These are phyloP conservation scores for Candida silvicultrix DNA, from an alignment of 805 yeast genomes.

Conservation along the genomic window DNA sequence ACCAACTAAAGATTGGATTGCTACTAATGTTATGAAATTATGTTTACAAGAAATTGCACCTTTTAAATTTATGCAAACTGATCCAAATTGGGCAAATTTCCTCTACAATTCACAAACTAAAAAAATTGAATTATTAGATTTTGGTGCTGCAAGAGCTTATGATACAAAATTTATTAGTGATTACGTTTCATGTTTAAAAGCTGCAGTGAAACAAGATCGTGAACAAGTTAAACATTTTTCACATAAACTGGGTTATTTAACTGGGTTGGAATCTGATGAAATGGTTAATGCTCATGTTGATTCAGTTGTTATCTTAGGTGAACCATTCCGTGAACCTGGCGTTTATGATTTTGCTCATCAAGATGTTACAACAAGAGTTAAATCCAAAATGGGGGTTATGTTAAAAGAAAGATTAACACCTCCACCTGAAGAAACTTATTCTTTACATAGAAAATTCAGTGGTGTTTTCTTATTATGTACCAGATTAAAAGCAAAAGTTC, in stretches of 20 bases:
- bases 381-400: constrained; percentile 85
- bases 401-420: constrained; percentile 87
- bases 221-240: constrained; percentile 59
- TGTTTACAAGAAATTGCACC: constrained; percentile 80
- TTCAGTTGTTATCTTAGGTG: constrained; percentile 85
- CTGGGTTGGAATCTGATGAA: constrained; percentile 81
- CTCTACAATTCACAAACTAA: constrained; percentile 66
- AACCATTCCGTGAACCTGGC: constrained; percentile 66
- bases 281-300: constrained; percentile 94
- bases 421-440: constrained; percentile 97
- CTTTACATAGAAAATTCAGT: constrained; percentile 90
- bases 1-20: constrained; percentile 71
- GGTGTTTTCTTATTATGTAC: constrained; percentile 93
- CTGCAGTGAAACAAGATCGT: constrained; percentile 67
- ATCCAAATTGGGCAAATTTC: constrained; percentile 99
- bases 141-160: constrained; percentile 90
- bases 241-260: constrained; percentile 73
- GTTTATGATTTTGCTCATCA: constrained; percentile 72
- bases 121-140: constrained; percentile 82
- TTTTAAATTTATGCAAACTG: constrained; percentile 94
- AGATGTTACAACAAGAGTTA: constrained; percentile 90
- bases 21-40: constrained; percentile 78
- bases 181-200: constrained; percentile 67
- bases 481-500: constrained; percentile 73
- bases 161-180: constrained; percentile 57